These are phyloP conservation scores for Lepidium campestre DNA, from an alignment of 441 rosid species.

Conservation along the genomic window DNA sequence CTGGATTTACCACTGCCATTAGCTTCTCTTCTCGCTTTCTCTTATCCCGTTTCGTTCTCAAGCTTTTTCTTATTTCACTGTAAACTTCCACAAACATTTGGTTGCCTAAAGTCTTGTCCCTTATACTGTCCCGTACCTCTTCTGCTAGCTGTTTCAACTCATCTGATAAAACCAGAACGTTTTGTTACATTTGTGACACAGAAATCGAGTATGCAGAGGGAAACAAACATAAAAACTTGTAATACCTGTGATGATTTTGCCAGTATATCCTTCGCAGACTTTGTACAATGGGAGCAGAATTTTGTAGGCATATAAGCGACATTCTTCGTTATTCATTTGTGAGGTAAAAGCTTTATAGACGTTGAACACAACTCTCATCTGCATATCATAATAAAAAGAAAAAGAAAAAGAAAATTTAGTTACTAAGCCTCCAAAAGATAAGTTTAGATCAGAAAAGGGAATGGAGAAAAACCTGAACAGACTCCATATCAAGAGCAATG, in stretches of 20 bases:
- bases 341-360: conserved; percentile 44
- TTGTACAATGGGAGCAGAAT: conserved; percentile 79
- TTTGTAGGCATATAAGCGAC: conserved; percentile 42
- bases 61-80: conserved; percentile 53
- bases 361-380: conserved; percentile 70
- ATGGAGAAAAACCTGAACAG: conserved; percentile 53
- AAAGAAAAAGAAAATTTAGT: not conserved
- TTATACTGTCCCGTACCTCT: conserved; percentile 52
- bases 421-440: not conserved
- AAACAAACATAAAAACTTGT: not conserved
- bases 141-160: conserved; percentile 66
- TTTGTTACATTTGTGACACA: conserved; percentile 1
- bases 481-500: conserved; percentile 71
- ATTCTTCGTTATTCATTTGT: conserved; percentile 41
- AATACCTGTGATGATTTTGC: conserved; percentile 65
- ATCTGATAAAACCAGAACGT: conserved; percentile 34
- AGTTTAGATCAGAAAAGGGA: conserved; percentile 4
- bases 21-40: conserved; percentile 74
- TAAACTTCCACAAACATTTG: conserved; percentile 52
- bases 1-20: conserved; percentile 85
- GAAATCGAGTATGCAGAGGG: not conserved
- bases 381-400: conserved; percentile 25
- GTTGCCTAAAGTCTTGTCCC: conserved; percentile 46
- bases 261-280: conserved; percentile 85
- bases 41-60: conserved; percentile 67